These are phyloP conservation scores for Colletotrichum sp. DNA, from an alignment of 2,329 filamentous ascomycete species.

Conservation along the genomic window DNA sequence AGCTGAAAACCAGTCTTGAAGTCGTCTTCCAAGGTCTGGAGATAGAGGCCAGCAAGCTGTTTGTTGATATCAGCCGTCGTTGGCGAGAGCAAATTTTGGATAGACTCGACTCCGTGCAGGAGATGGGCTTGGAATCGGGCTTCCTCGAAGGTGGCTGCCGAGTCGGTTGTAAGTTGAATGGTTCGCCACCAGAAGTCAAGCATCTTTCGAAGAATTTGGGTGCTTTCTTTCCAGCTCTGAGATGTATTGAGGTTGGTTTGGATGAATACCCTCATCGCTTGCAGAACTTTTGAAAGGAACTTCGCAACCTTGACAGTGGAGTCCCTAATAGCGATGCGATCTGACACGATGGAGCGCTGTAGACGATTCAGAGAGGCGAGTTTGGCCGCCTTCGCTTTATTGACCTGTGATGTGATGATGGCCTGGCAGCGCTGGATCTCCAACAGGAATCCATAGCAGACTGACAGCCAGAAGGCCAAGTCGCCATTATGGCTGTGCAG, in stretches of 20 bases:
- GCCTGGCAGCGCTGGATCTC: conserved; percentile 48
- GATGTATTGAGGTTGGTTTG: conserved; percentile 30
- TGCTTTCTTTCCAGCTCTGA: conserved; percentile 37
- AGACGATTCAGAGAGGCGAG: conserved; percentile 63
- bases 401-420: conserved; percentile 45
- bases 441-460: conserved; percentile 55
- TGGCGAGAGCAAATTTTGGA: conserved; percentile 38
- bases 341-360: conserved; percentile 62
- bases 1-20: conserved; percentile 77
- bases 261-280: conserved; percentile 49
- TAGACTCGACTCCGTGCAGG: conserved; percentile 49
- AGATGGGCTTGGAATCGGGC: conserved; percentile 69
- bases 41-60: conserved; percentile 44
- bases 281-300: conserved; percentile 54
- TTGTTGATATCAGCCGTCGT: conserved; percentile 30
- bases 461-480: conserved; percentile 53
- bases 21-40: conserved; percentile 50
- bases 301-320: conserved; percentile 59
- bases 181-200: conserved; percentile 62
- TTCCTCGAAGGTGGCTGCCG: conserved; percentile 58
- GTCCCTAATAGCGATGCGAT: conserved; percentile 62
- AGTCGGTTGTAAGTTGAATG: conserved; percentile 47
- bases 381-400: conserved; percentile 49
- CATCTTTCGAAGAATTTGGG: conserved; percentile 40
- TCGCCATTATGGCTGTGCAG: conserved; percentile 35